Conservation (phyloP, 768 basidiomycete genomes). For the Termitomyces sp. region DNA sequence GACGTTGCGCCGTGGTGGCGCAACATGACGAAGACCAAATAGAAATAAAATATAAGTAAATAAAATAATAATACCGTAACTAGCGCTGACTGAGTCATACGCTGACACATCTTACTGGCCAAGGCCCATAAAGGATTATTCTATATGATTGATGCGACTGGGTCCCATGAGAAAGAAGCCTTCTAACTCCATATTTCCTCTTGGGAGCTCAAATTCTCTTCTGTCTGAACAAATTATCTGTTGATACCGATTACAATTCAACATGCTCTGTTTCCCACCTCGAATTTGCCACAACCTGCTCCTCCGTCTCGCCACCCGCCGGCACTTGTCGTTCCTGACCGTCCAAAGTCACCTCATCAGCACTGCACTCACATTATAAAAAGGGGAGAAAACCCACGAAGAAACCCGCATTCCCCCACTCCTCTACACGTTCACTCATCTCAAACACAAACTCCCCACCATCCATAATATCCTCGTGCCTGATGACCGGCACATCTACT, state of each 20-base stretch:
- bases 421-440: conserved; percentile 16
- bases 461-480: conserved; percentile 39
- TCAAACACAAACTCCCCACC: conserved; percentile 17
- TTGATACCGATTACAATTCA: neutral
- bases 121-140: too few species aligned
- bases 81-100: too few species aligned
- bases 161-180: too few species aligned
- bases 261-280: neutral
- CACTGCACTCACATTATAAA: neutral
- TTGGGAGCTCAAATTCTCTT: too few species aligned
- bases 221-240: too few species aligned
- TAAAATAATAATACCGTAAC: too few species aligned
- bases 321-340: neutral
- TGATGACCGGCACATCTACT: conserved; percentile 42
- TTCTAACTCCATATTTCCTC: too few species aligned
- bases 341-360: neutral
- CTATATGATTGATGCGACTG: too few species aligned
- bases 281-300: neutral
- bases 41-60: too few species aligned
- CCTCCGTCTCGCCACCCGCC: neutral
- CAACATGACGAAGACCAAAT: too few species aligned
- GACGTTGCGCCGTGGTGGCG: too few species aligned
- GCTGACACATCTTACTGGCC: too few species aligned
- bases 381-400: neutral
- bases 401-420: conserved; percentile 12